A percentile compares a stretch with the other conserved stretches of the same genome.
Evolutionary conservation across 371 early-diverging fungal genomes (phyloP).

Genomic region (Lichtheimia ramosa): DNA sequence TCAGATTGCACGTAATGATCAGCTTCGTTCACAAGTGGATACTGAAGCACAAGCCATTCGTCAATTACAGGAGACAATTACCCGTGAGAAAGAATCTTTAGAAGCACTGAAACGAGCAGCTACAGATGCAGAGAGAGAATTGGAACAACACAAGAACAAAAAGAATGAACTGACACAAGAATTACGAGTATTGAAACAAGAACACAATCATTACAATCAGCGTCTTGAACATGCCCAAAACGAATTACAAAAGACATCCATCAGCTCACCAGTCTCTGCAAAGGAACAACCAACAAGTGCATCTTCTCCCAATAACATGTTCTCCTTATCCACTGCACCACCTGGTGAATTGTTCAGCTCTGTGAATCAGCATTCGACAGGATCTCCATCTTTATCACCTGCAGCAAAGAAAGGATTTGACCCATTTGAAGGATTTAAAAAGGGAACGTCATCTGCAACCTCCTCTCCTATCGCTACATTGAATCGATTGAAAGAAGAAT

Average conservation of each 20-base stretch:
- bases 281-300: not conserved
- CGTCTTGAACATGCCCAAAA: slow-evolving; percentile 31
- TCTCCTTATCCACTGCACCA: slow-evolving; percentile 21
- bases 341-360: slow-evolving; percentile 24
- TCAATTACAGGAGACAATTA: slow-evolving; percentile 24
- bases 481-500: slow-evolving; percentile 31
- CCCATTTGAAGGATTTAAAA: slow-evolving; percentile 41
- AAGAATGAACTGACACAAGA: slow-evolving; percentile 31
- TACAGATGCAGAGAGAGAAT: slow-evolving; percentile 33
- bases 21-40: slow-evolving; percentile 22
- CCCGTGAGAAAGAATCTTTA: slow-evolving; percentile 29
- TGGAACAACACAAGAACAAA: slow-evolving; percentile 28
- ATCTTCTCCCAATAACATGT: slow-evolving; percentile 17
- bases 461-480: slow-evolving; percentile 25
- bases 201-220: slow-evolving; percentile 29
- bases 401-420: slow-evolving; percentile 23
- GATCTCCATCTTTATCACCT: not conserved
- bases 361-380: slow-evolving; percentile 11
- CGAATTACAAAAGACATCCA: slow-evolving; percentile 23
- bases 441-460: slow-evolving; percentile 6
- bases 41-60: slow-evolving; percentile 25
- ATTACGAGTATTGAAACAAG: slow-evolving; percentile 36
- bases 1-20: slow-evolving; percentile 23
- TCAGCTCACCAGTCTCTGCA: slow-evolving; percentile 9
- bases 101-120: slow-evolving; percentile 30